Conservation (phyloP, 1,284 basidiomycete species). For the Apiotrichum gracile region DNA sequence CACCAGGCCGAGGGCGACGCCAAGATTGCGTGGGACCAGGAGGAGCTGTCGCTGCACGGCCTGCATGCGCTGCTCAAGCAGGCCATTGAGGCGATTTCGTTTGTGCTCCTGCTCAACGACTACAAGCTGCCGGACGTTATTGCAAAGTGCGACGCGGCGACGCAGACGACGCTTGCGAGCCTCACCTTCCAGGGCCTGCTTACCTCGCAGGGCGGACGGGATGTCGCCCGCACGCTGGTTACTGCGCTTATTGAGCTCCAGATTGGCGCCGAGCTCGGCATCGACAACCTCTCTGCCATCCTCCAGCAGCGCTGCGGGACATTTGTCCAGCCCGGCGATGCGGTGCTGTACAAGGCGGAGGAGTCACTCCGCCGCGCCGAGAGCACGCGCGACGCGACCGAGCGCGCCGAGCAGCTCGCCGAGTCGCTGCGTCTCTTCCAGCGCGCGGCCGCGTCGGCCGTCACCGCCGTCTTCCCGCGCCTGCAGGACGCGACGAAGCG, state of each 20-base stretch:
- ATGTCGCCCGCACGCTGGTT: constrained; percentile 77
- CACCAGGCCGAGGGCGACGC: constrained; percentile 39
- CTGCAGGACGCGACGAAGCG: constrained; percentile 77
- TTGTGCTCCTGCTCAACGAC: constrained; percentile 84
- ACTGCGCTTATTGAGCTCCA: constrained; percentile 96
- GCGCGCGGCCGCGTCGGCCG: constrained; percentile 60
- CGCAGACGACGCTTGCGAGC: constrained; percentile 60
- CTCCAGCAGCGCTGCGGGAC: constrained; percentile 91
- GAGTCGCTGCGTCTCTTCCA: constrained; percentile 81
- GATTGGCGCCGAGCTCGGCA: constrained; percentile 89
- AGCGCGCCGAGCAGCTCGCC: constrained; percentile 66
- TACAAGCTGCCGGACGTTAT: constrained; percentile 84
- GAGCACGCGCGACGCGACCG: constrained; percentile 65
- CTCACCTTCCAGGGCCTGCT: constrained; percentile 81
- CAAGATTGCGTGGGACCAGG: constrained; percentile 43
- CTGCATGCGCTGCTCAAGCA: constrained; percentile 61
- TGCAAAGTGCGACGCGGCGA: constrained; percentile 44
- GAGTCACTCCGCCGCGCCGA: constrained; percentile 88
- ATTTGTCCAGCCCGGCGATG: constrained; percentile 97
- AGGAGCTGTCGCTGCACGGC: constrained; percentile 37
- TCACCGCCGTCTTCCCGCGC: constrained; percentile 75
- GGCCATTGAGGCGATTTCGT: constrained; percentile 86
- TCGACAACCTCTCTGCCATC: constrained; percentile 92
- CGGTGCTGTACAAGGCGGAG: constrained; percentile 95
- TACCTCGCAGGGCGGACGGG: constrained; percentile 72